Percentiles rank a stretch among this genome's conserved stretches.
Evolutionary conservation across 179 eudicot genomes (phyloP).

Genomic region (Silene coronaria): DNA sequence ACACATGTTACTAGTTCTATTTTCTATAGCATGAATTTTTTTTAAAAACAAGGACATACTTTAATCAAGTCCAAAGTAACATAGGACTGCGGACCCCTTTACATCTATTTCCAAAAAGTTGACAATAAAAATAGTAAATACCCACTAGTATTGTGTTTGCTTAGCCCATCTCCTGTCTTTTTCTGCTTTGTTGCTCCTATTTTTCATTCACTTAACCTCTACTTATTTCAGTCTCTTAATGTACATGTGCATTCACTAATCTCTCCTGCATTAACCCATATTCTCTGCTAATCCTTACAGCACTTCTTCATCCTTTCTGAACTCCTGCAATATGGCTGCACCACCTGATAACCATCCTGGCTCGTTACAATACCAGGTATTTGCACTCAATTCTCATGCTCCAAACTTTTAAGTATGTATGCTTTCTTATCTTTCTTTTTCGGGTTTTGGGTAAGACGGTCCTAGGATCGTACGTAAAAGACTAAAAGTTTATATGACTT

Average conservation of each 20-base stretch:
- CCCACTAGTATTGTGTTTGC: constrained; percentile 19
- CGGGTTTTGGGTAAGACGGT: not conserved
- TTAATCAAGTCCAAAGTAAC: constrained; percentile 13
- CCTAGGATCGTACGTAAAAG: not conserved
- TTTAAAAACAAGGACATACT: not conserved
- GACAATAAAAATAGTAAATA: not conserved
- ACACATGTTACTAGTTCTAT: too few relatives aligned
- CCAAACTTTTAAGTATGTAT: constrained; percentile 7
- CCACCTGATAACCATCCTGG: constrained; percentile 25
- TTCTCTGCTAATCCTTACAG: constrained; percentile 1
- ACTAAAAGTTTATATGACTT: not conserved
- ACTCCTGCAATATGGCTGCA: constrained; percentile 23
- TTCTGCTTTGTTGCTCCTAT: constrained; percentile 18
- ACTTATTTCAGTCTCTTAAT: constrained; percentile 20
- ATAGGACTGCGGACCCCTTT: constrained; percentile 19
- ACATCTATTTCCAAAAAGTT: constrained; percentile 9
- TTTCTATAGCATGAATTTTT: too few relatives aligned
- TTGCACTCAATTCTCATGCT: not conserved
- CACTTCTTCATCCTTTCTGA: not conserved
- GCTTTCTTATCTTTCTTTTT: not conserved
- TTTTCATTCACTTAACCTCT: constrained; percentile 18
- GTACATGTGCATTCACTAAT: constrained; percentile 14
- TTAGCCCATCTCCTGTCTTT: constrained; percentile 20
- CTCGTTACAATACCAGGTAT: constrained; percentile 31
- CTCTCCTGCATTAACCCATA: constrained; percentile 18